Evolutionary conservation across 805 yeast species (phyloP).

Genomic region (Candida manassasensis): DNA sequence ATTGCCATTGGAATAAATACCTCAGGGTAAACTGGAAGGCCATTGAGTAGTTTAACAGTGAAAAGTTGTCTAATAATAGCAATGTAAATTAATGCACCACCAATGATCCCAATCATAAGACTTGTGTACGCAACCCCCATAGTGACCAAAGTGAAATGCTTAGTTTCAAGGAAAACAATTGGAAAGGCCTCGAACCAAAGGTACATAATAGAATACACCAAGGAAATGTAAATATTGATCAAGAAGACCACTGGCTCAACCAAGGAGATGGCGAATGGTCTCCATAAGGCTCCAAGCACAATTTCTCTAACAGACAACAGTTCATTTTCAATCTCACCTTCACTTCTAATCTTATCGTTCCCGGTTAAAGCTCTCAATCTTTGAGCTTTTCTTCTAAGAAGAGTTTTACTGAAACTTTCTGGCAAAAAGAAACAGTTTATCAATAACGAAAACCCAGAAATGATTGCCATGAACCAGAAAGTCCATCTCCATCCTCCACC

Average conservation of each 20-base stretch:
- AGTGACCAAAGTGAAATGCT: constrained; percentile 44
- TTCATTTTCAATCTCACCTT: constrained; percentile 30
- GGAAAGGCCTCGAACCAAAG: constrained; percentile 53
- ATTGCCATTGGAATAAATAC: constrained; percentile 35
- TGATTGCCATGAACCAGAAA: constrained; percentile 47
- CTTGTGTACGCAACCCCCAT: constrained; percentile 46
- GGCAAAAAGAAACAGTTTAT: constrained; percentile 40
- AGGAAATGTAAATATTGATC: constrained; percentile 47
- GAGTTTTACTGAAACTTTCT: constrained; percentile 42
- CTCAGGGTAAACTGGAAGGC: constrained; percentile 32
- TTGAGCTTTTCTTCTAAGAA: constrained; percentile 44
- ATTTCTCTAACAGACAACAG: constrained; percentile 16
- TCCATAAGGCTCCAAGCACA: constrained; percentile 33
- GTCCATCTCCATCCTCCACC: constrained; percentile 44
- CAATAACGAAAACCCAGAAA: constrained; percentile 34
- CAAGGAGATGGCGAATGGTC: constrained; percentile 47
- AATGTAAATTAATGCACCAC: constrained; percentile 33
- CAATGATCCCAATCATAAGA: constrained; percentile 41
- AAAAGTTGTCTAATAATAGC: constrained; percentile 19
- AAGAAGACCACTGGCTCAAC: constrained; percentile 56
- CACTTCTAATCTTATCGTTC: constrained; percentile 37
- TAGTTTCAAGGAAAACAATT: constrained; percentile 42
- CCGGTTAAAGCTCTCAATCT: constrained; percentile 46
- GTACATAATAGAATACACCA: constrained; percentile 51
- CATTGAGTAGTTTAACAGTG: constrained; percentile 18